Evolutionary conservation across 2,329 filamentous ascomycete genomes (phyloP), one percentile per base, ranked within the genome.

Genomic region (Lachnum nothofagi): DNA sequence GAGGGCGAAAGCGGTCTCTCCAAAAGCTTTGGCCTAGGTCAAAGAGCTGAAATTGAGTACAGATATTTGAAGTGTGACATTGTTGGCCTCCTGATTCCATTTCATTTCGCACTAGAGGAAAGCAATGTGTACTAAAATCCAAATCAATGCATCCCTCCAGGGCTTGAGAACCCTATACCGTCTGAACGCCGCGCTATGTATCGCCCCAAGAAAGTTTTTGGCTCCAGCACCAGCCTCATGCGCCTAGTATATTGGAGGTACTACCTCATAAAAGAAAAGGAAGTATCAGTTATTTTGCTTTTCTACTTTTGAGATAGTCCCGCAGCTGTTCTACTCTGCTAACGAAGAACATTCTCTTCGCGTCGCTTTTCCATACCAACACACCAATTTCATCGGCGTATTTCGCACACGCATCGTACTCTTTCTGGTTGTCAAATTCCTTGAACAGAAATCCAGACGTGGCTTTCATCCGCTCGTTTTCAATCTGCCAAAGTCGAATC

Each of bases 401-500:
- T 50, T 80, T 79, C 4, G 81, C 77, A 9, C 88, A 79, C 38
- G 79, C 82, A 42, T 79, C 73, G 64, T 88, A 93, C 65, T 91
- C 86, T 48, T 77, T 77, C 44, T 76, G 71, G 25, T 76, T 82
- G 37, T 82, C 80, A 63, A 97, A 95, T 55, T 97, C 91, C 63
- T 86, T 85, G 73, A 98, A 95, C 23, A 97, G 67, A 66, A 89
- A 97, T 0, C 93, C 93, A 1, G 78, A 73, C 4, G 83, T 89
- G 1, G 87, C 82, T 66, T 86, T 87, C 80, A 98, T 94, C 43
- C 93, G 80, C 72, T 98, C 93, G 56, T 91, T 90, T 69, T 98
- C 93, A 44, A 97, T 83, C 72, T 98, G 91, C 93, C 93, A 98
- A 17, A 98, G 80, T 2, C 91, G 80, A 62, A 98, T 96, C 73